Evolutionary conservation across 2,329 filamentous ascomycete genomes (phyloP).

Genomic region (Cladosporium sp.): DNA sequence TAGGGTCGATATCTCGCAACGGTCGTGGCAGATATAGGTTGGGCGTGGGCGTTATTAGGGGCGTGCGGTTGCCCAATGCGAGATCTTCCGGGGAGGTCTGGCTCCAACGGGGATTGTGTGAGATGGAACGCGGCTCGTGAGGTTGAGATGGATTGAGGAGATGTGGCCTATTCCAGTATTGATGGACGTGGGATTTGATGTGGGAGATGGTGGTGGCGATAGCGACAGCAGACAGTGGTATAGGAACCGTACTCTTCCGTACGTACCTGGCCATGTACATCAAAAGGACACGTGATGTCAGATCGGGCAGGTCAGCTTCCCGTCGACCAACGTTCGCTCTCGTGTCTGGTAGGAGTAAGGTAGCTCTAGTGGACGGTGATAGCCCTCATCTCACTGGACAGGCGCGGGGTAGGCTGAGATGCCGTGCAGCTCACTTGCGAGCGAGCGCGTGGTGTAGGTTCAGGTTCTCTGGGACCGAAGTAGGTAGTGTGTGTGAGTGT

Average conservation of each 20-base stretch:
- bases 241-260: no score
- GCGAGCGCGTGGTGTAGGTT: not conserved
- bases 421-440: constrained; percentile 5
- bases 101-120: not conserved
- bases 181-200: not conserved
- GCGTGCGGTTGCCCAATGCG: constrained; percentile 14
- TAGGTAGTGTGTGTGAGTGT: not conserved
- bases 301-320: not conserved
- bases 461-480: constrained; percentile 4
- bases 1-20: constrained; percentile 1
- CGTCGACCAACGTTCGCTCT: not conserved
- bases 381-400: constrained; percentile 5
- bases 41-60: constrained; percentile 12
- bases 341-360: constrained; percentile 1
- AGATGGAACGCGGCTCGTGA: not conserved
- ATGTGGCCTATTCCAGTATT: not conserved
- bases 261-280: not conserved
- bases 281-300: not conserved
- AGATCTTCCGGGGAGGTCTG: constrained; percentile 1
- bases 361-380: constrained; percentile 4
- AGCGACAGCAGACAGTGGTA: not conserved
- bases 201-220: not conserved
- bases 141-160: not conserved
- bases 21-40: constrained; percentile 17
- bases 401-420: constrained; percentile 13